These are phyloP conservation scores for Mycena albidolilacea DNA, from an alignment of 768 basidiomycete species.

Conservation along the genomic window DNA sequence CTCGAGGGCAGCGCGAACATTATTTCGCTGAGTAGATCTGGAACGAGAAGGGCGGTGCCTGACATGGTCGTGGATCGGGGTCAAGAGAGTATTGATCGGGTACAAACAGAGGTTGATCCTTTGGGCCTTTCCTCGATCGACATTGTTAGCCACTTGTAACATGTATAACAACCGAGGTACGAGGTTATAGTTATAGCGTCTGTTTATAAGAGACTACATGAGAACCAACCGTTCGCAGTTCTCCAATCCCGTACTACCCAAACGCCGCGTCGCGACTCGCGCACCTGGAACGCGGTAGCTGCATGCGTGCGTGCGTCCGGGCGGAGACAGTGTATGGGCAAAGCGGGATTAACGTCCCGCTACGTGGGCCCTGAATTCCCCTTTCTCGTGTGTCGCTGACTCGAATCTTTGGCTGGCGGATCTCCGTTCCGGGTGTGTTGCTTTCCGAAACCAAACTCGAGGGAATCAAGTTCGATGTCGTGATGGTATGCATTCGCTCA, in stretches of 20 bases:
- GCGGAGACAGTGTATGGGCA: slow-evolving; percentile 81
- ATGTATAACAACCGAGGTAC: too few relatives aligned
- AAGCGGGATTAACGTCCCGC: slow-evolving; percentile 81
- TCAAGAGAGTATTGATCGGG: not conserved
- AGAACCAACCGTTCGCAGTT: too few relatives aligned
- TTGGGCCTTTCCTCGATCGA: too few relatives aligned
- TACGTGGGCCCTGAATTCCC: slow-evolving; percentile 52
- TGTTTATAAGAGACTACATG: too few relatives aligned
- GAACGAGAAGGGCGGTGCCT: not conserved
- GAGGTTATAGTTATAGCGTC: too few relatives aligned
- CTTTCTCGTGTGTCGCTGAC: not conserved
- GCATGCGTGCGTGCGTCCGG: slow-evolving; percentile 71
- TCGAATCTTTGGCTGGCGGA: slow-evolving; percentile 53
- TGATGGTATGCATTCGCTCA: slow-evolving; percentile 66
- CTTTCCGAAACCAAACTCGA: slow-evolving; percentile 57
- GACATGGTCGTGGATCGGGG: slow-evolving; percentile 1
- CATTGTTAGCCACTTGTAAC: too few relatives aligned
- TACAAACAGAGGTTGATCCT: too few relatives aligned
- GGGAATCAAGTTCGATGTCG: slow-evolving; percentile 74
- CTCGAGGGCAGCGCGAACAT: not conserved
- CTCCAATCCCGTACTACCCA: too few relatives aligned
- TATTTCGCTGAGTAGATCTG: slow-evolving; percentile 3
- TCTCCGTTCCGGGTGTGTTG: slow-evolving; percentile 78
- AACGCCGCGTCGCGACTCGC: too few relatives aligned
- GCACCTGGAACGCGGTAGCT: slow-evolving; percentile 47